Percentiles rank a stretch among this genome's conserved stretches.
These are phyloP conservation scores for Furcasterigmium furcatum DNA, from an alignment of 2,329 filamentous ascomycete genomes.

Conservation along the genomic window DNA sequence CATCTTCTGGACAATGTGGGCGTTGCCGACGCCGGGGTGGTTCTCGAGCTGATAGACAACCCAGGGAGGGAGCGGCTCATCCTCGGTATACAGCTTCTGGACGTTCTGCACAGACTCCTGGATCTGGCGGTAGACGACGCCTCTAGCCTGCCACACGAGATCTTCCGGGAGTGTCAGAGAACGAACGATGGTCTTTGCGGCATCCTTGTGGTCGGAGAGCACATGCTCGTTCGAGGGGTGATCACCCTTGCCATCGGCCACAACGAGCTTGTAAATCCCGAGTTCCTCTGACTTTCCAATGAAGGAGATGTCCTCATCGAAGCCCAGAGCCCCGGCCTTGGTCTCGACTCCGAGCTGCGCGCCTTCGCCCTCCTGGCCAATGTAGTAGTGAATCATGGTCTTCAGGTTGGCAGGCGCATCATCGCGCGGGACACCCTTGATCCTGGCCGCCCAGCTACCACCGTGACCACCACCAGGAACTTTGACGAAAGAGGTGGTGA, in stretches of 20 bases:
- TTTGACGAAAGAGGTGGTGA: conserved; percentile 93
- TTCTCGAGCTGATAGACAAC: conserved; percentile 80
- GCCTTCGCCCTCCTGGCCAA: conserved; percentile 73
- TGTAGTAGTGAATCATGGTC: conserved; percentile 79
- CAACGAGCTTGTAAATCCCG: conserved; percentile 74
- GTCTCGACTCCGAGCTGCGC: conserved; percentile 57
- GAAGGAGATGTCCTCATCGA: conserved; percentile 62
- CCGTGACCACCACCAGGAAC: conserved; percentile 80
- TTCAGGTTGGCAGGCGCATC: conserved; percentile 66
- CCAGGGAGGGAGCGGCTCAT: conserved; percentile 75
- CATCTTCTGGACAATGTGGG: conserved; percentile 86
- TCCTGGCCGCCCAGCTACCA: conserved; percentile 86
- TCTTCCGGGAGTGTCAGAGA: conserved; percentile 66
- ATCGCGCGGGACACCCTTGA: conserved; percentile 75
- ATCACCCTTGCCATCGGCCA: conserved; percentile 67
- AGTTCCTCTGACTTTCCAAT: conserved; percentile 68
- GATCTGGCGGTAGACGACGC: conserved; percentile 51
- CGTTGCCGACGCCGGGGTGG: conserved; percentile 67
- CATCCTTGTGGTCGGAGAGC: conserved; percentile 63
- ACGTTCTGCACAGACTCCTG: conserved; percentile 47
- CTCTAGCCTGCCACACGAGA: conserved; percentile 81
- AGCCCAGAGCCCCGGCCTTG: conserved; percentile 44
- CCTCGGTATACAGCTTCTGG: conserved; percentile 44
- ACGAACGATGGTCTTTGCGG: conserved; percentile 73
- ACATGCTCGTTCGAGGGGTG: conserved; percentile 64